phyloP scores from a whole-genome alignment of 169 alveolate species.

The Neospora caninum region DNA sequence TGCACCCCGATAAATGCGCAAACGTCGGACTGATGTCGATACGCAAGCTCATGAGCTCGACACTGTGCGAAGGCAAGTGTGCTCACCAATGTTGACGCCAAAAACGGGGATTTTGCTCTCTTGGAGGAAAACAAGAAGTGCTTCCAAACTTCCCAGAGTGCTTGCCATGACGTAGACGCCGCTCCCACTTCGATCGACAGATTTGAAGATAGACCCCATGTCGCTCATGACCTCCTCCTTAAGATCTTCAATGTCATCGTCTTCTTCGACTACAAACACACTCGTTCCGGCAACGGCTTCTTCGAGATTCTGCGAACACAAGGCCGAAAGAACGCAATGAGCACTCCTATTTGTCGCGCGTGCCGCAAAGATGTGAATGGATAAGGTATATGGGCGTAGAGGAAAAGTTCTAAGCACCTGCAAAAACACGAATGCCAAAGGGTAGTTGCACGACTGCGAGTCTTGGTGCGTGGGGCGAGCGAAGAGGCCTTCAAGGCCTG shows the following conservation, averaged over 20 bases:
- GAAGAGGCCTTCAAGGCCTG: too few relatives aligned
- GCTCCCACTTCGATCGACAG: slow-evolving; percentile 91
- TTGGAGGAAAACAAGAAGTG: slow-evolving; percentile 94
- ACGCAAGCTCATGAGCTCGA: too few relatives aligned
- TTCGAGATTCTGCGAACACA: slow-evolving; percentile 89
- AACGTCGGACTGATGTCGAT: too few relatives aligned
- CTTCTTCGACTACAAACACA: slow-evolving; percentile 88
- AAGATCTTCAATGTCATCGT: slow-evolving; percentile 77
- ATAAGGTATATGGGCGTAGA: too few relatives aligned
- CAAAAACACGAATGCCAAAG: too few relatives aligned
- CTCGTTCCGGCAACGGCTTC: slow-evolving; percentile 98
- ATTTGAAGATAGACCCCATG: slow-evolving; percentile 90
- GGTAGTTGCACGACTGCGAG: too few relatives aligned
- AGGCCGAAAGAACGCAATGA: too few relatives aligned
- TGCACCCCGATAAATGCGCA: too few relatives aligned
- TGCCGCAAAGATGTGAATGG: too few relatives aligned
- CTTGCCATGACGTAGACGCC: slow-evolving; percentile 99
- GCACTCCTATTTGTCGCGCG: too few relatives aligned
- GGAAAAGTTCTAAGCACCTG: too few relatives aligned
- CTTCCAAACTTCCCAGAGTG: slow-evolving; percentile 99
- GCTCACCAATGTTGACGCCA: slow-evolving; percentile 94
- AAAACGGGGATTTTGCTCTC: slow-evolving; percentile 95
- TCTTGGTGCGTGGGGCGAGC: too few relatives aligned
- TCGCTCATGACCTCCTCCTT: slow-evolving; percentile 93
- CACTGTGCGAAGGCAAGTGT: background rate